Percentiles rank a stretch among this genome's conserved stretches.
Conservation (phyloP, 192 early-diverging fungal genomes). For the Phycomyces blakesleeanus region DNA sequence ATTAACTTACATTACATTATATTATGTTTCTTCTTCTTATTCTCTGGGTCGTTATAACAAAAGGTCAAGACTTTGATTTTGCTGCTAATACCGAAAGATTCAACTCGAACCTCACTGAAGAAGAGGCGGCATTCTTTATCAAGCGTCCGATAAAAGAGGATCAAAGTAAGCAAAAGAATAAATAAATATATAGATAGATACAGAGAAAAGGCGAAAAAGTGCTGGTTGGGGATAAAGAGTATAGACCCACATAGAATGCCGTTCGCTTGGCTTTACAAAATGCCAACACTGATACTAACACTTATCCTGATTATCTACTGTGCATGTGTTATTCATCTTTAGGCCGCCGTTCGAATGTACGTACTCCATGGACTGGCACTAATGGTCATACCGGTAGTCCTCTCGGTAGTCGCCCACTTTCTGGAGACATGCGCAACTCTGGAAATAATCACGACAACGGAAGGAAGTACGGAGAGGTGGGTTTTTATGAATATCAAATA, state of each 20-base stretch:
- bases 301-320: background rate
- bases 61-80: conserved; percentile 72
- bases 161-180: conserved; percentile 22
- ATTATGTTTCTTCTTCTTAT: too few relatives aligned
- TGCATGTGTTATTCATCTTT: background rate
- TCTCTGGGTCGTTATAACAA: too few relatives aligned
- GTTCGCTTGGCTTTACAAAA: too few relatives aligned
- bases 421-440: background rate
- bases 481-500: too few relatives aligned
- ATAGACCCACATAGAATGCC: too few relatives aligned
- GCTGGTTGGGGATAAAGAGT: too few relatives aligned
- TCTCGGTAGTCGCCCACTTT: background rate
- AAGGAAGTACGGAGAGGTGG: conserved; percentile 15
- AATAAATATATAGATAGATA: too few relatives aligned
- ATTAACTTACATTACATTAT: too few relatives aligned
- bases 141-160: conserved; percentile 33
- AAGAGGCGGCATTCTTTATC: conserved; percentile 44
- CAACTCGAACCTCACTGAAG: conserved; percentile 41
- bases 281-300: too few relatives aligned
- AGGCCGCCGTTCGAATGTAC: background rate
- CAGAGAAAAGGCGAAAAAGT: background rate
- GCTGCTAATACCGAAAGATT: conserved; percentile 54
- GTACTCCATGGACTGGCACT: conserved; percentile 16
- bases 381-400: background rate
- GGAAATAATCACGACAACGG: background rate